Conservation (phyloP, 768 basidiomycete species). For the Tricholoma terreum region DNA sequence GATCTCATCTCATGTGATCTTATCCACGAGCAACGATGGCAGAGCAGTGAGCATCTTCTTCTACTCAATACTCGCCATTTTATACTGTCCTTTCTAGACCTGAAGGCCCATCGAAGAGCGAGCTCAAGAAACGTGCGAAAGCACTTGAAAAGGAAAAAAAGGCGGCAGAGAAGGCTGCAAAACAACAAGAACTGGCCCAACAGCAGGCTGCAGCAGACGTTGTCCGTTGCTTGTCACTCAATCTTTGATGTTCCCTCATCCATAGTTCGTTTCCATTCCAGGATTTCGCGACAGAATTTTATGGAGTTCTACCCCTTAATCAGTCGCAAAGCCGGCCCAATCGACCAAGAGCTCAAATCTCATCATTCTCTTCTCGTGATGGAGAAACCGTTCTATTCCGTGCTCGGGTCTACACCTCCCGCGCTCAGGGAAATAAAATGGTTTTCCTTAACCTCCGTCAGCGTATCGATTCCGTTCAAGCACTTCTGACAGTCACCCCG, state of each 20-base stretch:
- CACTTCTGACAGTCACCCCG: constrained; percentile 66
- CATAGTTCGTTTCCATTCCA: constrained; percentile 23
- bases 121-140: constrained; percentile 89
- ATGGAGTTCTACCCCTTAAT: constrained; percentile 86
- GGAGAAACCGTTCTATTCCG: constrained; percentile 80
- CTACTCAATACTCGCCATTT: background rate
- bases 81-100: constrained; percentile 6
- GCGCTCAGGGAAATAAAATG: constrained; percentile 94
- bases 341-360: constrained; percentile 60
- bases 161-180: constrained; percentile 81
- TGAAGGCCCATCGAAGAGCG: constrained; percentile 75
- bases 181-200: constrained; percentile 69
- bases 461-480: constrained; percentile 83
- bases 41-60: constrained; percentile 9
- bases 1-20: too few relatives aligned
- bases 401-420: constrained; percentile 86
- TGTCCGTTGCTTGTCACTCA: constrained; percentile 33
- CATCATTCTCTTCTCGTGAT: constrained; percentile 58
- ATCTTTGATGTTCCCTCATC: background rate
- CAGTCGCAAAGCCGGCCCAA: constrained; percentile 81
- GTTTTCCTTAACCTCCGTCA: constrained; percentile 93
- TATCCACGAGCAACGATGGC: constrained; percentile 10
- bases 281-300: constrained; percentile 78
- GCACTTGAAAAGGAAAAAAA: constrained; percentile 89
- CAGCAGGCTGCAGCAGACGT: constrained; percentile 65